Evolutionary conservation across 225 moss, liverwort and hornwort genomes (phyloP).

Genomic region (Marchantia paleacea): DNA sequence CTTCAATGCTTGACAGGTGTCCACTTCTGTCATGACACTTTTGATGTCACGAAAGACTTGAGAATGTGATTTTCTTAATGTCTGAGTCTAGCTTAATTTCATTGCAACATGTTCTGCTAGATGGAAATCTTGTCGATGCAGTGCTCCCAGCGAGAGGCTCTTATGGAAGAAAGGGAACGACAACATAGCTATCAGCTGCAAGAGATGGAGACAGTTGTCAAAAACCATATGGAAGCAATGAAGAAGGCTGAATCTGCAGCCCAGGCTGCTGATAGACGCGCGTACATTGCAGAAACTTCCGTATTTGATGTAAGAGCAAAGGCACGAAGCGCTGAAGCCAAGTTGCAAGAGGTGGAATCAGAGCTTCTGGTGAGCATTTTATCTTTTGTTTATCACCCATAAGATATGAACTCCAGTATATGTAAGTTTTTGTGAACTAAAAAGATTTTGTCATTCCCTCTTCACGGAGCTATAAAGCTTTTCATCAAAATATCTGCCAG

Average conservation of each 20-base stretch:
- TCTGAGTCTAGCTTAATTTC: neutral
- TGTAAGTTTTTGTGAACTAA: too few relatives aligned
- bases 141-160: conserved; percentile 32
- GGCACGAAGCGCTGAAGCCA: conserved; percentile 11
- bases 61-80: neutral
- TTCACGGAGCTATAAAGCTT: too few relatives aligned
- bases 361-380: conserved; percentile 24
- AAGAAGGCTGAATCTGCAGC: conserved; percentile 31
- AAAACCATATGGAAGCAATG: conserved; percentile 18
- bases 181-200: conserved; percentile 26
- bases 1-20: neutral
- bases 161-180: conserved; percentile 35
- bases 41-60: neutral
- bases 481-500: too few relatives aligned
- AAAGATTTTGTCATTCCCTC: too few relatives aligned
- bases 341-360: conserved; percentile 25
- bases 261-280: conserved; percentile 30
- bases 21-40: neutral
- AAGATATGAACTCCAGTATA: too few relatives aligned
- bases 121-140: conserved; percentile 13
- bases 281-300: conserved; percentile 14
- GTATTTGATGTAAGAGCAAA: conserved; percentile 24
- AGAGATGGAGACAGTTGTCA: conserved; percentile 26
- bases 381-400: too few relatives aligned
- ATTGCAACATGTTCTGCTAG: conserved; percentile 4